These are phyloP conservation scores for Suhomyces pyralidae DNA, from an alignment of 805 yeast genomes.

Conservation along the genomic window DNA sequence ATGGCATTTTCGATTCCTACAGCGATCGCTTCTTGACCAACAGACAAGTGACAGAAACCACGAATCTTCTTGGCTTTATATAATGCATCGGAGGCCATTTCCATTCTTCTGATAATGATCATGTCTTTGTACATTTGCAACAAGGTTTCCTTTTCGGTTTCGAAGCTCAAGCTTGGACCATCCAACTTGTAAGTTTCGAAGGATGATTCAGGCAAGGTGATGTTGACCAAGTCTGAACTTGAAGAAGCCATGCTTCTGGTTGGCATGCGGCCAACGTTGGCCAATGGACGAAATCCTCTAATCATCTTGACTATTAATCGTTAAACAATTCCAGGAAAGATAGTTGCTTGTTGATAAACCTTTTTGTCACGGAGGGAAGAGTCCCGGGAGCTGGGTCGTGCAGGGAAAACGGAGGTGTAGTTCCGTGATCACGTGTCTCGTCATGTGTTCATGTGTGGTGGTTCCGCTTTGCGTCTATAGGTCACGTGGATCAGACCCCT, in stretches of 20 bases:
- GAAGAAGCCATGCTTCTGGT: slow-evolving; percentile 37
- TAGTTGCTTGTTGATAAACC: not conserved
- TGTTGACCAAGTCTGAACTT: slow-evolving; percentile 37
- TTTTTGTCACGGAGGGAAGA: slow-evolving; percentile 10
- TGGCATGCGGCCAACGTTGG: slow-evolving; percentile 15
- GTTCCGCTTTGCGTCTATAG: not conserved
- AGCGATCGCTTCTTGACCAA: slow-evolving; percentile 98
- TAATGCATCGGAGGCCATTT: slow-evolving; percentile 97
- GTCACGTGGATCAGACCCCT: not conserved
- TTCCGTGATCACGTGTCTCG: not conserved
- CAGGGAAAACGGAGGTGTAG: slow-evolving; percentile 4
- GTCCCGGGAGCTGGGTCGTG: slow-evolving; percentile 7
- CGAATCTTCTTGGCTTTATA: slow-evolving; percentile 98
- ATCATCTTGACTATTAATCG: slow-evolving; percentile 14
- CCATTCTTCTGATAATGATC: slow-evolving; percentile 93
- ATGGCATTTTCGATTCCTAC: slow-evolving; percentile 97
- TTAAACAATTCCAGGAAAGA: slow-evolving; percentile 13
- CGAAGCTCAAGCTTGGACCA: slow-evolving; percentile 64
- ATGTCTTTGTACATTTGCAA: slow-evolving; percentile 95
- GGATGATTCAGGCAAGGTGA: slow-evolving; percentile 73
- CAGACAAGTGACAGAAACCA: slow-evolving; percentile 98
- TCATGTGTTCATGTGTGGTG: not conserved
- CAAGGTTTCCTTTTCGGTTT: slow-evolving; percentile 75
- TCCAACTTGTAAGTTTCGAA: slow-evolving; percentile 83
- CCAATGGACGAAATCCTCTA: slow-evolving; percentile 16